Conservation (phyloP, 495 filamentous ascomycete genomes). For the Delitschia confertaspora region DNA sequence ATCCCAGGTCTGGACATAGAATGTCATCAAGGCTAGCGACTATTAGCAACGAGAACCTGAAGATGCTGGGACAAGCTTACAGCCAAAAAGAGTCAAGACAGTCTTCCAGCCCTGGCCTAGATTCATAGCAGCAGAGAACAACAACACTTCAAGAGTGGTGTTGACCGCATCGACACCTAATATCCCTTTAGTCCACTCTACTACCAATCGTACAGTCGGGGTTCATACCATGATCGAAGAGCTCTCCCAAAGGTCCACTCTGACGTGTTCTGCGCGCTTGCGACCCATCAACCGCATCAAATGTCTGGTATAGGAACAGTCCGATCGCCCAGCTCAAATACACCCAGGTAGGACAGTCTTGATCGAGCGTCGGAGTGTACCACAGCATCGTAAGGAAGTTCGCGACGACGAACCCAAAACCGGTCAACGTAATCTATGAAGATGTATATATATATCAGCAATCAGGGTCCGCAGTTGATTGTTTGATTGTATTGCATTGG, state of each 20-base stretch:
- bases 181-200: conserved; percentile 8
- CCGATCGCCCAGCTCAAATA: conserved; percentile 86
- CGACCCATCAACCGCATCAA: conserved; percentile 91
- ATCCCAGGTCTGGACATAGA: conserved; percentile 98
- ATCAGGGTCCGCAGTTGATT: no score
- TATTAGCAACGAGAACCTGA: neutral
- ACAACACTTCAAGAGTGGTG: conserved; percentile 82
- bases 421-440: conserved; percentile 71
- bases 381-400: conserved; percentile 91
- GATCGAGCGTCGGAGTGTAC: conserved; percentile 91
- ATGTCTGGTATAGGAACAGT: conserved; percentile 93
- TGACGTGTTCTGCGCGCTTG: conserved; percentile 90
- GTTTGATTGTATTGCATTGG: neutral
- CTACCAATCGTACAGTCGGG: neutral
- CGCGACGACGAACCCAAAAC: conserved; percentile 81
- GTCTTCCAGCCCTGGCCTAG: conserved; percentile 90
- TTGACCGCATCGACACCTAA: conserved; percentile 86
- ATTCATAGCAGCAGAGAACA: conserved; percentile 86
- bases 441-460: conserved; percentile 4
- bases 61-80: conserved; percentile 38
- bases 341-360: conserved; percentile 89
- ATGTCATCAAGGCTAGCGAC: conserved; percentile 64
- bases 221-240: conserved; percentile 83
- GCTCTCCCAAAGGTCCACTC: conserved; percentile 86
- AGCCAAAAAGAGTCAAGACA: conserved; percentile 72